These are phyloP conservation scores for Helichrysum umbraculigerum DNA, from an alignment of 129 eudicot genomes.

Conservation along the genomic window DNA sequence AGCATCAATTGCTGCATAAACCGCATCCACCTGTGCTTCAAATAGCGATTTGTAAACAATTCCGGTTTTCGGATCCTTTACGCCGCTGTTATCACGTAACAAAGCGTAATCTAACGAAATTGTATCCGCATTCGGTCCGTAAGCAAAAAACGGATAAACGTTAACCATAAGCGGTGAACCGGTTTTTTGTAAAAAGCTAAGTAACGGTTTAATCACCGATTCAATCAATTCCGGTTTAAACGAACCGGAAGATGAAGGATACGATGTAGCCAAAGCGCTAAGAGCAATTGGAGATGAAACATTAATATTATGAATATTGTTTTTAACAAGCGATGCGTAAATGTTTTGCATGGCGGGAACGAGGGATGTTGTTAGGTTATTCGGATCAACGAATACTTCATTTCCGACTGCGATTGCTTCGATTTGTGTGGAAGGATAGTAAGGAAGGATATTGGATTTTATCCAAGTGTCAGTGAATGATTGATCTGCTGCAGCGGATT, in stretches of 20 bases:
- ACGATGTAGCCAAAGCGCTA: slow-evolving; percentile 56
- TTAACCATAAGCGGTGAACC: slow-evolving; percentile 78
- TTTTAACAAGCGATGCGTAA: slow-evolving; percentile 45
- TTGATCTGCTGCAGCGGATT: slow-evolving; percentile 66
- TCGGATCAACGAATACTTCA: slow-evolving; percentile 75
- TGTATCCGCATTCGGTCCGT: slow-evolving; percentile 58
- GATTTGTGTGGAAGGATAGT: slow-evolving; percentile 53
- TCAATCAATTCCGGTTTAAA: slow-evolving; percentile 64
- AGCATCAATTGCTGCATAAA: slow-evolving; percentile 63
- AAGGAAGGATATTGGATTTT: slow-evolving; percentile 54
- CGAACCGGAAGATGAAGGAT: slow-evolving; percentile 83
- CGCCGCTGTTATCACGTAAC: slow-evolving; percentile 53
- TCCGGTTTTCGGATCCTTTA: slow-evolving; percentile 64
- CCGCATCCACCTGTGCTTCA: slow-evolving; percentile 95
- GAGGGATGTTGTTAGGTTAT: slow-evolving; percentile 52
- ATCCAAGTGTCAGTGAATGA: slow-evolving; percentile 83
- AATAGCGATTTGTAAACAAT: slow-evolving; percentile 56
- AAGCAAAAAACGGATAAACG: slow-evolving; percentile 92
- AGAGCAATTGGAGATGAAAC: slow-evolving; percentile 84
- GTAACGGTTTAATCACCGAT: slow-evolving; percentile 84
- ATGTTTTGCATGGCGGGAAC: slow-evolving; percentile 91
- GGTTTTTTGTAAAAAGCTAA: slow-evolving; percentile 52
- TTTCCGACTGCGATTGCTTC: slow-evolving; percentile 89
- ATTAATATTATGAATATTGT: slow-evolving; percentile 42
- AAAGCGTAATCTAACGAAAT: slow-evolving; percentile 82